Conservation (phyloP, 2,329 filamentous ascomycete species). For the Aspergillus ruber region DNA sequence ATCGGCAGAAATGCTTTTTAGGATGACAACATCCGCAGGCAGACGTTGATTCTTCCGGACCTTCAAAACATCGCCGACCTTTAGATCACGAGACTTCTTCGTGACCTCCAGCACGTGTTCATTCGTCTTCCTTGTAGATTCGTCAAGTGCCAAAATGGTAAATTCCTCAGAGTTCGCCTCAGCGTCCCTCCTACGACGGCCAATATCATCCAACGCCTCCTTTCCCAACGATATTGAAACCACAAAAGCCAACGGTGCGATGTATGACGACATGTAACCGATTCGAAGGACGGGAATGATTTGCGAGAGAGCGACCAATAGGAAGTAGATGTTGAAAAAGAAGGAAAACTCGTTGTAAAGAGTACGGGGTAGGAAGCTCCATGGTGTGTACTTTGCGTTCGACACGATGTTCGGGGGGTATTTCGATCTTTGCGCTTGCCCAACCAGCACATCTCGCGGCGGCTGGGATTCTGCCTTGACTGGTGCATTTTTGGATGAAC, state of each 20-base stretch:
- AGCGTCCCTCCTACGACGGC: slow-evolving; percentile 73
- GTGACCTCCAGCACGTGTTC: slow-evolving; percentile 55
- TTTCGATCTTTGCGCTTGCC: slow-evolving; percentile 62
- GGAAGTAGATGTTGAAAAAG: slow-evolving; percentile 99
- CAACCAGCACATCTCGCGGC: slow-evolving; percentile 69
- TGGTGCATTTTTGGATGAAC: slow-evolving; percentile 29
- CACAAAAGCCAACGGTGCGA: slow-evolving; percentile 87
- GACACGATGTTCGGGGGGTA: slow-evolving; percentile 90
- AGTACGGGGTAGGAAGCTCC: slow-evolving; percentile 88
- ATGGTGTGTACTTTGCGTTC: slow-evolving; percentile 94
- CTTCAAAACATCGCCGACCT: slow-evolving; percentile 92
- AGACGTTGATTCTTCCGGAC: slow-evolving; percentile 87
- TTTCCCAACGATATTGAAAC: slow-evolving; percentile 88
- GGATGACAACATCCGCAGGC: slow-evolving; percentile 85
- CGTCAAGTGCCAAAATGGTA: slow-evolving; percentile 66
- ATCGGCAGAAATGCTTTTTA: slow-evolving; percentile 69
- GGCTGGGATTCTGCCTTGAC: slow-evolving; percentile 41
- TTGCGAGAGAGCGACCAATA: slow-evolving; percentile 90
- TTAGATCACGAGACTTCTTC: slow-evolving; percentile 80
- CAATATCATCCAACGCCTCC: slow-evolving; percentile 91
- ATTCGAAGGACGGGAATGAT: slow-evolving; percentile 83
- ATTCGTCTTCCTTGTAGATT: slow-evolving; percentile 10
- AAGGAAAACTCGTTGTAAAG: slow-evolving; percentile 99
- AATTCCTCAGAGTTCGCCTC: slow-evolving; percentile 94
- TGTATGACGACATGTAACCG: slow-evolving; percentile 89